Base-by-base conservation (phyloP, 495 filamentous ascomycete species). In the Penicillium flavigenum region DNA sequence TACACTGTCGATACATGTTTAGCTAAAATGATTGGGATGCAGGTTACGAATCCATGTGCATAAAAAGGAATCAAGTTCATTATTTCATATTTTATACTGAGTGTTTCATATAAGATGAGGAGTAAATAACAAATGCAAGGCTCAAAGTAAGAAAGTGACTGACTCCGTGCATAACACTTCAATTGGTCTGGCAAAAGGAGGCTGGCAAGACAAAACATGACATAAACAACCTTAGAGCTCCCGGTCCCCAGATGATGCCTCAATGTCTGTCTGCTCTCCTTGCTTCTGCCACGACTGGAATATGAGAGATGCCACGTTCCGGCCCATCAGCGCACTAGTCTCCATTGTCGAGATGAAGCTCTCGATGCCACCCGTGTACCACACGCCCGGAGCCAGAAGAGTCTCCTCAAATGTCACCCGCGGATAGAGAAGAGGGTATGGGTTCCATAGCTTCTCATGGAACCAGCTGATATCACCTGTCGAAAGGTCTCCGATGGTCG, bases 311-410 rank as follows among this genome's bases (percentile, higher is more conserved):
- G 94, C 94, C 38, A 98, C 88, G 74, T 98, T 98, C 81, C 85
- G 92, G 0, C 94, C 94, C 93, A 96, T 96, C 64, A 98, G 69
- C 0, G 88, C 86, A 69, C 88, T 98, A 8, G 95, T 99, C 79
- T 99, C 94, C 94, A 99, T 99, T 0, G 94, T 96, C 14, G 86
- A 91, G 57, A 98, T 96, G 64, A 98, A 97, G 61, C 86, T 87
- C 74, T 98, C 94, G 51, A 98, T 96, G 0, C 89, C 93, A 42
- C 88, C 86, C 0, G 94, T 98, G 68, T 98, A 98, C 82, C 89
- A 97, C 12, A 98, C 66, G 51, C 67, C 61, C 9, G 71, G 68
- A 6, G 74, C 87, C 2, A 98, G 69, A 55, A 84, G 76, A 0
- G 86, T 81, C 41, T 95, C 88, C 58, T 96, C 92, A 59, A 98